Evolutionary conservation across 805 yeast species (phyloP).

Genomic region (Starmerella apicola): DNA sequence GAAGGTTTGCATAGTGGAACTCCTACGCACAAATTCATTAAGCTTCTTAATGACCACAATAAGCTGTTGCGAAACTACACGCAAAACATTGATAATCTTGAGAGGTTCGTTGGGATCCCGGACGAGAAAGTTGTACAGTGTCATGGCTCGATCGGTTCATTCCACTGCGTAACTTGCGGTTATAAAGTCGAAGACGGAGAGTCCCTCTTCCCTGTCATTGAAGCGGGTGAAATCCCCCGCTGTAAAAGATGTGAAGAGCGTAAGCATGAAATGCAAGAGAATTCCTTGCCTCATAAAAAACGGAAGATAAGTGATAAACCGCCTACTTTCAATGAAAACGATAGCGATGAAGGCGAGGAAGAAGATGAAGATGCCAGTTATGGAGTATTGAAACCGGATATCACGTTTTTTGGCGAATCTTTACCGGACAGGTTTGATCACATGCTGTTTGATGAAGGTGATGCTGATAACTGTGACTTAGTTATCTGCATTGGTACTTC

Average conservation of each 20-base stretch:
- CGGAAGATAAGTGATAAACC: constrained; percentile 4
- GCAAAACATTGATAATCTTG: constrained; percentile 81
- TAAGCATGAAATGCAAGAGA: too few species aligned
- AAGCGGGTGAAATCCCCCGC: constrained; percentile 48
- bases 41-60: constrained; percentile 57
- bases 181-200: constrained; percentile 49
- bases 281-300: too few species aligned
- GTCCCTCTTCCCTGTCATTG: constrained; percentile 46
- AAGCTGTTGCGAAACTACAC: constrained; percentile 76
- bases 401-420: constrained; percentile 81
- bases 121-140: constrained; percentile 67
- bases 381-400: constrained; percentile 89
- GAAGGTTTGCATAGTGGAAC: constrained; percentile 36
- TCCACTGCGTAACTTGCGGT: constrained; percentile 70
- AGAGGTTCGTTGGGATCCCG: constrained; percentile 62
- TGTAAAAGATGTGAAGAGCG: constrained; percentile 49
- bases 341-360: constrained; percentile 30
- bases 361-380: constrained; percentile 31
- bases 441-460: constrained; percentile 34
- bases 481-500: constrained; percentile 83
- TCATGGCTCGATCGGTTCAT: constrained; percentile 85
- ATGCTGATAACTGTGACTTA: constrained; percentile 59
- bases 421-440: constrained; percentile 60
- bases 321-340: not conserved
- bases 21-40: constrained; percentile 73